A percentile compares a stretch with the other conserved stretches of the same genome.
phyloP scores from a whole-genome alignment of 2,329 filamentous ascomycete genomes.

The Pseudogymnoascus destructans region DNA sequence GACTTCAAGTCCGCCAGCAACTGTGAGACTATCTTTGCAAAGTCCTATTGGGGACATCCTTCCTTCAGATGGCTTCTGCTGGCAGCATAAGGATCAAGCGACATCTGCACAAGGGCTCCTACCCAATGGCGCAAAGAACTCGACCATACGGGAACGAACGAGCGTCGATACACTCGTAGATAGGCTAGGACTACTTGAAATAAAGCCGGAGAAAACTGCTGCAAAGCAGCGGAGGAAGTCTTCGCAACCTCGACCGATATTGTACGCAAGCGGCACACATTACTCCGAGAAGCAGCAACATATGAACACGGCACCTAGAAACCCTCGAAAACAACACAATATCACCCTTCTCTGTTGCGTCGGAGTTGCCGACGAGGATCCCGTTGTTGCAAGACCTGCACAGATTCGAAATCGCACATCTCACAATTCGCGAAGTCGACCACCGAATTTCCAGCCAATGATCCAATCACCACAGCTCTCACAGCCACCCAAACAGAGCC shows the following conservation, averaged over 20 bases:
- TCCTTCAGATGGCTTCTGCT: constrained; percentile 51
- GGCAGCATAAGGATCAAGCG: constrained; percentile 90
- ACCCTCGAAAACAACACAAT: not conserved
- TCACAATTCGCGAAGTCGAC: constrained; percentile 1
- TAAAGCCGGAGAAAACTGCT: constrained; percentile 27
- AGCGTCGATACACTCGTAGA: constrained; percentile 83
- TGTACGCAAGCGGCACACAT: constrained; percentile 16
- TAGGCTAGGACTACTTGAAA: constrained; percentile 59
- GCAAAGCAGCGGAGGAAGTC: constrained; percentile 20
- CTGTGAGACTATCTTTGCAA: constrained; percentile 20
- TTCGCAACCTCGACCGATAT: constrained; percentile 12
- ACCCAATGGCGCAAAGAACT: constrained; percentile 31
- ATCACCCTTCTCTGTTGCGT: constrained; percentile 22
- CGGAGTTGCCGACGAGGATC: constrained; percentile 18
- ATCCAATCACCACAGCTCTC: not conserved
- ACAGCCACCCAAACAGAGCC: not conserved
- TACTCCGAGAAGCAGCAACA: constrained; percentile 19
- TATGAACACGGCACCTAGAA: constrained; percentile 9
- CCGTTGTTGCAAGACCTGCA: not conserved
- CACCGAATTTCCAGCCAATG: constrained; percentile 12
- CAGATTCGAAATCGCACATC: not conserved
- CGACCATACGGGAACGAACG: constrained; percentile 48
- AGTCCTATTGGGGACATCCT: constrained; percentile 13
- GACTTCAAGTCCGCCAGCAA: constrained; percentile 24
- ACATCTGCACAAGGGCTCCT: constrained; percentile 32